These are phyloP conservation scores for Piedraia hortae DNA, from an alignment of 2,329 filamentous ascomycete species.

Conservation along the genomic window DNA sequence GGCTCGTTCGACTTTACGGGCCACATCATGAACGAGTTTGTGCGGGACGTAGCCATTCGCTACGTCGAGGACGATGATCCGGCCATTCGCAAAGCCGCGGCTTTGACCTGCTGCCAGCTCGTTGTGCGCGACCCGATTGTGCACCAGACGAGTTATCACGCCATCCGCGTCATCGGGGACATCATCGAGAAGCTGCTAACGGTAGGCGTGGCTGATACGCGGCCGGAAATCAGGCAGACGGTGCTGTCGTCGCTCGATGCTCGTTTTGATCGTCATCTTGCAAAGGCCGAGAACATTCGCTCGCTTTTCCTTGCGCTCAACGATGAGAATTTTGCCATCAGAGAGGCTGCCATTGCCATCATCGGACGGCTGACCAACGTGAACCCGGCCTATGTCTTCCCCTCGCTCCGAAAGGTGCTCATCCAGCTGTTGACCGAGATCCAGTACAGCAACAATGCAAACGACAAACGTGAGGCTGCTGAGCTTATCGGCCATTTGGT, in stretches of 20 bases:
- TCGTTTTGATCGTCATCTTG: constrained; percentile 87
- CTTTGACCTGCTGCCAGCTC: constrained; percentile 88
- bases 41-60: constrained; percentile 89
- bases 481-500: constrained; percentile 80
- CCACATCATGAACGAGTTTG: constrained; percentile 91
- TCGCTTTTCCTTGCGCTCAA: constrained; percentile 88
- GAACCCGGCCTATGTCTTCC: constrained; percentile 94
- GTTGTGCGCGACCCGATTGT: constrained; percentile 94
- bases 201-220: constrained; percentile 72
- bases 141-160: constrained; percentile 89
- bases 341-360: constrained; percentile 85
- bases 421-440: constrained; percentile 92
- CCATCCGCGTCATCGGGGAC: constrained; percentile 87
- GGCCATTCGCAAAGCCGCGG: constrained; percentile 78
- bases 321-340: constrained; percentile 74
- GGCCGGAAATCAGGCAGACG: constrained; percentile 65
- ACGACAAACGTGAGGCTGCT: constrained; percentile 90
- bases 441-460: constrained; percentile 77
- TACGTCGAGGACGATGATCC: constrained; percentile 93
- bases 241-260: constrained; percentile 74
- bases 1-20: constrained; percentile 92
- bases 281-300: constrained; percentile 88
- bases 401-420: constrained; percentile 75
- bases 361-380: constrained; percentile 75
- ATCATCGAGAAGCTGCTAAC: constrained; percentile 93